Evolutionary conservation across 441 rosid genomes (phyloP).

Genomic region (Rhodomyrtus psidioides): DNA sequence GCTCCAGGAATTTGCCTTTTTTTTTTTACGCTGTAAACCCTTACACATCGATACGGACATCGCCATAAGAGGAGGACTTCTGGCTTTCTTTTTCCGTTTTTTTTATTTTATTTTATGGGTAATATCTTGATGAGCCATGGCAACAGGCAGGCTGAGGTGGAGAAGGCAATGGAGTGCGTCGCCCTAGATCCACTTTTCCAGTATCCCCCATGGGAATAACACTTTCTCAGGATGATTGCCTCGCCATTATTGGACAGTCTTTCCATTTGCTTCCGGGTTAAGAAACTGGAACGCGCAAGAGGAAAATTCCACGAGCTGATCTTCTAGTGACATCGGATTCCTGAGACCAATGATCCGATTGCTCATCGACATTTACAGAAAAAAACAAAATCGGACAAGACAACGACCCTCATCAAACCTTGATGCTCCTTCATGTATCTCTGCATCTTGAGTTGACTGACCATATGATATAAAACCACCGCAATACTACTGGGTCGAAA

Average conservation of each 20-base stretch:
- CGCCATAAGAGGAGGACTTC: not conserved
- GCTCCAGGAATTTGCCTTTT: not conserved
- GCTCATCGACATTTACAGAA: not conserved
- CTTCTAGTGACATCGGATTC: not conserved
- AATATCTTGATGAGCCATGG: no score
- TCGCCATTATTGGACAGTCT: not conserved
- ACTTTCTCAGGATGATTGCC: not conserved
- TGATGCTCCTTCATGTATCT: not conserved
- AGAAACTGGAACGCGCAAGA: not conserved
- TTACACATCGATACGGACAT: not conserved
- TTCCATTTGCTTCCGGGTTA: not conserved
- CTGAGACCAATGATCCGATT: not conserved
- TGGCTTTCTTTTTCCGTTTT: no score
- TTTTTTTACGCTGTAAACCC: not conserved
- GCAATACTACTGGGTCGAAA: constrained; percentile 3
- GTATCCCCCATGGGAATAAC: not conserved
- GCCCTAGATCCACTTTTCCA: not conserved
- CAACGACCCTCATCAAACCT: not conserved
- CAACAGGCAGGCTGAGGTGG: not conserved
- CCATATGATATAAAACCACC: not conserved
- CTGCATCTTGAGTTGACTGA: not conserved
- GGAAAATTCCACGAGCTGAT: not conserved
- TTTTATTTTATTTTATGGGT: no score
- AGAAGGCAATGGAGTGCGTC: not conserved
- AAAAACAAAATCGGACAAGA: not conserved